Percentiles rank a stretch among this genome's conserved stretches.
Evolutionary conservation across 2,329 filamentous ascomycete genomes (phyloP).

Genomic region (Balansia obtecta): DNA sequence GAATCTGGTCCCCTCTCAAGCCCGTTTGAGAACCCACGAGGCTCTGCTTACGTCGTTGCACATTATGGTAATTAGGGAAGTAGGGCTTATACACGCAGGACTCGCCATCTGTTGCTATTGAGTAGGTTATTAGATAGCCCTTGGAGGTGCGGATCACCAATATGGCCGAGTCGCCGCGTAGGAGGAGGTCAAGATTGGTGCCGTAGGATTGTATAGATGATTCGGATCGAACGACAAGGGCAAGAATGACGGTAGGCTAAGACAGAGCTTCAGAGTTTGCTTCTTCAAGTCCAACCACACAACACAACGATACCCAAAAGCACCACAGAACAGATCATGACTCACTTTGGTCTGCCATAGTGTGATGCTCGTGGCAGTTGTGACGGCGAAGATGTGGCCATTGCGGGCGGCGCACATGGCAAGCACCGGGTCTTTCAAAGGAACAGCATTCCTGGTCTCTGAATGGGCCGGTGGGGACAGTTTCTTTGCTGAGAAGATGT

Average conservation of each 20-base stretch:
- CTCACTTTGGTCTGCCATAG: conserved; percentile 90
- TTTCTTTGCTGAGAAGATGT: conserved; percentile 12
- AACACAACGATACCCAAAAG: not conserved
- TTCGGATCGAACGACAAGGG: conserved; percentile 69
- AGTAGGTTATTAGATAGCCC: conserved; percentile 90
- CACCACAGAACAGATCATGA: not conserved
- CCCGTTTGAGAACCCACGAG: conserved; percentile 45
- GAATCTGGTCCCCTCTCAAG: conserved; percentile 45
- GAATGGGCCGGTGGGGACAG: conserved; percentile 12
- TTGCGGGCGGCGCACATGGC: conserved; percentile 66
- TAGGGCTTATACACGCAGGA: conserved; percentile 76
- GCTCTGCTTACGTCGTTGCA: conserved; percentile 49
- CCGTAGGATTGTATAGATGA: conserved; percentile 75
- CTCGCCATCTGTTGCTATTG: conserved; percentile 71
- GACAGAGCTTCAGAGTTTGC: not conserved
- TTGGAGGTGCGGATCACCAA: conserved; percentile 77
- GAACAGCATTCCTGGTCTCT: conserved; percentile 22
- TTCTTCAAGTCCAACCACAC: no score
- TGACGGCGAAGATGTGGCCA: conserved; percentile 75
- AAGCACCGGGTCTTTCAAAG: conserved; percentile 51
- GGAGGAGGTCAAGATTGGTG: conserved; percentile 67
- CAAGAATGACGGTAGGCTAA: conserved; percentile 79
- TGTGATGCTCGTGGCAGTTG: conserved; percentile 75
- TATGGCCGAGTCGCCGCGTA: conserved; percentile 85
- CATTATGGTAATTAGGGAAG: conserved; percentile 56